A percentile compares a stretch with the other conserved stretches of the same genome.
phyloP scores from a whole-genome alignment of 176 grass and related monocot genomes.

The Oryza glumipatula region DNA sequence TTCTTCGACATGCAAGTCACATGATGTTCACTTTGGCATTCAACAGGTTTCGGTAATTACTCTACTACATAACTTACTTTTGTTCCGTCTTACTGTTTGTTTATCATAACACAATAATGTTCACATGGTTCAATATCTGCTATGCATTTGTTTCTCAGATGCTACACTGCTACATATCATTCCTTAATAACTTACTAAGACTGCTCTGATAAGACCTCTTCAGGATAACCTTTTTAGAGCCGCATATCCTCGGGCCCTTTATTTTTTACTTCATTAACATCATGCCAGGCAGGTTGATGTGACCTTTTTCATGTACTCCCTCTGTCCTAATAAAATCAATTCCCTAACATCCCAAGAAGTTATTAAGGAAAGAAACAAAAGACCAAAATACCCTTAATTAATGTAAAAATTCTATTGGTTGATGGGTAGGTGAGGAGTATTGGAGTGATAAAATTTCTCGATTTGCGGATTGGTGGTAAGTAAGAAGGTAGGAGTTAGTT shows the following conservation, averaged over 20 bases:
- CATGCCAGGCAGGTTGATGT: not conserved
- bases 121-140: not conserved
- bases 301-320: not conserved
- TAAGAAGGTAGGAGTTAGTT: too few species aligned
- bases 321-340: too few species aligned
- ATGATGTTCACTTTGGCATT: not conserved
- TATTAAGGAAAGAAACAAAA: too few species aligned
- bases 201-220: not conserved
- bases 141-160: conserved; percentile 16
- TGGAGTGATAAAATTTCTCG: too few species aligned
- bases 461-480: too few species aligned
- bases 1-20: not conserved
- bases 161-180: not conserved
- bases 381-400: too few species aligned
- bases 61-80: not conserved
- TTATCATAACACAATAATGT: not conserved
- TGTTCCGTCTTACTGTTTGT: not conserved
- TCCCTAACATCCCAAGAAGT: too few species aligned
- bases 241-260: not conserved
- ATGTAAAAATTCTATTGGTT: too few species aligned
- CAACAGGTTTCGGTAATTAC: conserved; percentile 17
- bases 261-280: not conserved
- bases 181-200: not conserved
- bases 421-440: too few species aligned
- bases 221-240: conserved; percentile 9